phyloP scores from a whole-genome alignment of 2,329 filamentous ascomycete genomes.

The Colletotrichum neosansevieriae region DNA sequence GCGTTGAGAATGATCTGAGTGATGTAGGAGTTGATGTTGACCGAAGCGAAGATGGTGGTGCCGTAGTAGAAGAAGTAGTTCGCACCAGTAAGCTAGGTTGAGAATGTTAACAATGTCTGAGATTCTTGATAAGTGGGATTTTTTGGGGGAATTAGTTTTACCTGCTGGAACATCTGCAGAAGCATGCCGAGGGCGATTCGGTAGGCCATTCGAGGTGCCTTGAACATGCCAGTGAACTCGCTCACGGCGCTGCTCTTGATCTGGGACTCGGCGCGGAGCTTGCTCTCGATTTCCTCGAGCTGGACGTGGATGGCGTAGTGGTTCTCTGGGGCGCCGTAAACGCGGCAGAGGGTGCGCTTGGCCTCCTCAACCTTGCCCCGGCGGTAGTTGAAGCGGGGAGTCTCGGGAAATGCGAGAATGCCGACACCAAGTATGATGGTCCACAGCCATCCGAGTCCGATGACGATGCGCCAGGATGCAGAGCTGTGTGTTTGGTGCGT shows the following conservation, averaged over 20 bases:
- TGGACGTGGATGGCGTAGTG: conserved; percentile 61
- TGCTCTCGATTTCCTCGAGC: conserved; percentile 65
- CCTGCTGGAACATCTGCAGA: conserved; percentile 75
- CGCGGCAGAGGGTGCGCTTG: conserved; percentile 58
- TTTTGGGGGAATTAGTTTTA: conserved; percentile 53
- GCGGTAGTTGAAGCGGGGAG: conserved; percentile 64
- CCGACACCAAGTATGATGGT: conserved; percentile 61
- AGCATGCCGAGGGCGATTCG: conserved; percentile 70
- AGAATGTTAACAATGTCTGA: not conserved
- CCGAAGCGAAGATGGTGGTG: conserved; percentile 62
- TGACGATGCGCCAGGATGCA: conserved; percentile 71
- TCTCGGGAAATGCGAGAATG: conserved; percentile 65
- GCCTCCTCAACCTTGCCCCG: conserved; percentile 60
- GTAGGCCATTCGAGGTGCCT: conserved; percentile 72
- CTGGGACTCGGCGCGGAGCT: conserved; percentile 61
- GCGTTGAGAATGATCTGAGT: conserved; percentile 76
- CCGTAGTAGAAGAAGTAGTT: conserved; percentile 77
- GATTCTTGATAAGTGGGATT: too few relatives aligned
- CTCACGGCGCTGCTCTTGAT: conserved; percentile 55
- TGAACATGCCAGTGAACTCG: conserved; percentile 71
- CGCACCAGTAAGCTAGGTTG: conserved; percentile 58
- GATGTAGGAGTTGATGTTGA: conserved; percentile 69
- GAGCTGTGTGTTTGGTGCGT: conserved; percentile 58
- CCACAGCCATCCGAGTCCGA: conserved; percentile 65
- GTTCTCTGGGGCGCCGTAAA: conserved; percentile 59